These are phyloP conservation scores for Zasmidium cellare DNA, from an alignment of 2,329 filamentous ascomycete species.

Conservation along the genomic window DNA sequence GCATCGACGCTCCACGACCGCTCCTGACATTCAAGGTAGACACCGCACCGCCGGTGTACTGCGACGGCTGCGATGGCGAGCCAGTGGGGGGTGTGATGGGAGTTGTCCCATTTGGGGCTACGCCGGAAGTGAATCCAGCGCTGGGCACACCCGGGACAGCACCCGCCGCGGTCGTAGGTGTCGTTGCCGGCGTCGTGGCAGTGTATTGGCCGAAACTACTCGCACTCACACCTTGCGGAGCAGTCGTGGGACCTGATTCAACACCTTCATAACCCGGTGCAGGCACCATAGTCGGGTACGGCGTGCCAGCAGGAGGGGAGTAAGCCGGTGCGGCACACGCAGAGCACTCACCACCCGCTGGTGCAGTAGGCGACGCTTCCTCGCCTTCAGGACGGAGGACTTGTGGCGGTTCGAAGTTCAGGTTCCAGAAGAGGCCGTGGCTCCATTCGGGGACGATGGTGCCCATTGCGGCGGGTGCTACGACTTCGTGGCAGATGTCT, in stretches of 20 bases:
- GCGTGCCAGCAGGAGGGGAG: background rate
- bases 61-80: background rate
- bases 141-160: background rate
- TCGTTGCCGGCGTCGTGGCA: background rate
- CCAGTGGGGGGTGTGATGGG: background rate
- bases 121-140: background rate
- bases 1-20: background rate
- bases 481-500: background rate
- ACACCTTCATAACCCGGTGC: background rate
- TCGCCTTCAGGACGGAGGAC: conserved; percentile 1
- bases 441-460: conserved; percentile 4
- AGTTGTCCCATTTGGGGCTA: background rate
- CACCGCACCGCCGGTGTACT: background rate
- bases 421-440: conserved; percentile 3
- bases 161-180: background rate
- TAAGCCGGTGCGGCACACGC: background rate
- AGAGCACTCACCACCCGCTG: background rate
- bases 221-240: background rate
- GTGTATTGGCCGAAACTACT: conserved; percentile 4
- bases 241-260: background rate
- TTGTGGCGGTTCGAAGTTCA: conserved; percentile 5
- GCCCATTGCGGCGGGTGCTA: conserved; percentile 3
- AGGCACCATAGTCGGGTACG: conserved; percentile 2
- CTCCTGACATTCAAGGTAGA: background rate
- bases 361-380: background rate